Evolutionary conservation across 2,329 filamentous ascomycete genomes (phyloP).

Genomic region (Neonectria neomacrospora): DNA sequence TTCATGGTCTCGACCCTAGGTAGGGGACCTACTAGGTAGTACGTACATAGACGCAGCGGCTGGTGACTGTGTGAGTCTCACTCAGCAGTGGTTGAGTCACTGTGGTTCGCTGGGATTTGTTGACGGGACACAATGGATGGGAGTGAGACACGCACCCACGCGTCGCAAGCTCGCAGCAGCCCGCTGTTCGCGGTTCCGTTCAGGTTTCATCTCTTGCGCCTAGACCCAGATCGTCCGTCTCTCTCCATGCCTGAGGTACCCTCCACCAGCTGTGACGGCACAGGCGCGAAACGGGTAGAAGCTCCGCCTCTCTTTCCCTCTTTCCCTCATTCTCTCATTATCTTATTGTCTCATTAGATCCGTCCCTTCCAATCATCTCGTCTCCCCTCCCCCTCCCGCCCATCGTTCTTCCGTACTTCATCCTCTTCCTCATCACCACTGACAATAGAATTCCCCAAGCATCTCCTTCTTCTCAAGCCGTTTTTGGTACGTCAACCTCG

Average conservation of each 20-base stretch:
- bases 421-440: not conserved
- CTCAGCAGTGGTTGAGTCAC: not conserved
- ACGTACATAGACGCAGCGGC: not conserved
- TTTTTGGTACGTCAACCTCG: slow-evolving; percentile 18
- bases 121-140: not conserved
- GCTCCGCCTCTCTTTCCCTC: slow-evolving; percentile 8
- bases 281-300: slow-evolving; percentile 2
- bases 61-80: not conserved
- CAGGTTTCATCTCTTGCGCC: slow-evolving; percentile 3
- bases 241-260: slow-evolving; percentile 1
- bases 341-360: no score
- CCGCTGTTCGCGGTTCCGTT: not conserved
- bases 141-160: not conserved
- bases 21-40: no score
- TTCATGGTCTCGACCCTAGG: slow-evolving; percentile 13
- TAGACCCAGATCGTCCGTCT: not conserved
- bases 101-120: slow-evolving; percentile 1
- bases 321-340: slow-evolving; percentile 5
- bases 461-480: slow-evolving; percentile 3
- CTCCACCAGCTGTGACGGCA: slow-evolving; percentile 1
- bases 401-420: not conserved
- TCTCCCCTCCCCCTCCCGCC: slow-evolving; percentile 10
- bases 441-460: not conserved
- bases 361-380: slow-evolving; percentile 24
- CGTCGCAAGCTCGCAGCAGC: not conserved